A percentile compares a stretch with the other conserved stretches of the same genome.
Evolutionary conservation across 176 grass and related monocot genomes (phyloP).

Genomic region (Bolboschoenus planiculmis): DNA sequence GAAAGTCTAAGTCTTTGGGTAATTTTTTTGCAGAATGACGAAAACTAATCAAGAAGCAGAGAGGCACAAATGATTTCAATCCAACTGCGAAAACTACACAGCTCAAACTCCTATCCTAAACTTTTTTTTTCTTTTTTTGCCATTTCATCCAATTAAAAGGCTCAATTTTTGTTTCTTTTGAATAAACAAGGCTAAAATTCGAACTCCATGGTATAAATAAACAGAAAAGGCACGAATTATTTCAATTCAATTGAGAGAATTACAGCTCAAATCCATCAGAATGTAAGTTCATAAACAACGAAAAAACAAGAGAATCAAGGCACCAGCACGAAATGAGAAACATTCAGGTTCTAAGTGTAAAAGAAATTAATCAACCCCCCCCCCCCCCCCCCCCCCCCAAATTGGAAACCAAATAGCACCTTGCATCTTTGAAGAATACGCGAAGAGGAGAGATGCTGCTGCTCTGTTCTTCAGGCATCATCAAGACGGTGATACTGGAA

Average conservation of each 20-base stretch:
- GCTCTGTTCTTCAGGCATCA: conserved; percentile 26
- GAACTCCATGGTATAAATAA: background rate
- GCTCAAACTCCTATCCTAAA: background rate
- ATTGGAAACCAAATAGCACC: conserved; percentile 1
- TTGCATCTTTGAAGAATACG: conserved; percentile 36
- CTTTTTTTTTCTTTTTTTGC: too few relatives aligned
- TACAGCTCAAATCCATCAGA: background rate
- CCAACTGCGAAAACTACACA: background rate
- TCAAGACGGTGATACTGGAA: conserved; percentile 7
- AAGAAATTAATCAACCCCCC: background rate
- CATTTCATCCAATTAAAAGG: background rate
- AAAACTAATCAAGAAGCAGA: background rate
- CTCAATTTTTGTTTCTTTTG: background rate
- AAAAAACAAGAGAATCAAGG: background rate
- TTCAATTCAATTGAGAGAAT: background rate
- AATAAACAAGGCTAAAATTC: background rate
- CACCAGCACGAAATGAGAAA: background rate
- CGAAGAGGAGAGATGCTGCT: conserved; percentile 23
- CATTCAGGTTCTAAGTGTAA: background rate
- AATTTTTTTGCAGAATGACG: background rate
- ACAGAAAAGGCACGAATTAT: background rate
- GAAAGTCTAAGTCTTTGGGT: background rate
- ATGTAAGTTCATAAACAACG: background rate
- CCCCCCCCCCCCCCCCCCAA: too few relatives aligned
- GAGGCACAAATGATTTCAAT: background rate